Percentiles rank a stretch among this genome's conserved stretches.
These are phyloP conservation scores for Exsudoporus floridanus DNA, from an alignment of 1,284 basidiomycete genomes.

Conservation along the genomic window DNA sequence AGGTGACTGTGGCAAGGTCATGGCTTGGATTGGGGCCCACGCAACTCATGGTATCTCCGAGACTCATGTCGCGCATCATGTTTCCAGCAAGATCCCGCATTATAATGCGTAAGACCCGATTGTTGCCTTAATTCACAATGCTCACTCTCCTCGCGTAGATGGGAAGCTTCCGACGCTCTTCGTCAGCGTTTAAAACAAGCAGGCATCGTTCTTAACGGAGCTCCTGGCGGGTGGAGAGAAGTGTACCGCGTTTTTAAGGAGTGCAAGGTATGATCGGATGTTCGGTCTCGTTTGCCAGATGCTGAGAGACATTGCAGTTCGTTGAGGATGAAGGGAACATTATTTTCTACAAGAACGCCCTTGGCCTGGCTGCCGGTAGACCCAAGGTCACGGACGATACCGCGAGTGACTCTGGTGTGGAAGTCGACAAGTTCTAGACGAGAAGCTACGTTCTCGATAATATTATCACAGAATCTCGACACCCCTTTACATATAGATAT, in stretches of 20 bases:
- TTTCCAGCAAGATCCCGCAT: constrained; percentile 92
- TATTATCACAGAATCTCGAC: constrained; percentile 2
- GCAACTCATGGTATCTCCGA: constrained; percentile 88
- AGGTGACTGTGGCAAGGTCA: constrained; percentile 71
- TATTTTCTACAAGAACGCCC: constrained; percentile 88
- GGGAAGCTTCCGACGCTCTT: constrained; percentile 91
- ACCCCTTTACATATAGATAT: constrained; percentile 12
- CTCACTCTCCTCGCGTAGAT: constrained; percentile 41
- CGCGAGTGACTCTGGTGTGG: constrained; percentile 85
- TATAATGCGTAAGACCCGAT: constrained; percentile 63
- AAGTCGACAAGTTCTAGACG: constrained; percentile 51
- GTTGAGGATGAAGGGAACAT: constrained; percentile 92
- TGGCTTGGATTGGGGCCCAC: constrained; percentile 78
- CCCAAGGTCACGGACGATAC: constrained; percentile 61
- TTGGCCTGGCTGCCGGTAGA: constrained; percentile 72
- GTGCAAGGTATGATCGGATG: constrained; percentile 56
- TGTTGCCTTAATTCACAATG: neutral
- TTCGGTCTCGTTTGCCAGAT: constrained; percentile 1
- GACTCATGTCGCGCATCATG: constrained; percentile 91
- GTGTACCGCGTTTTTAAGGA: constrained; percentile 70
- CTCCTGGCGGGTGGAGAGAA: constrained; percentile 77
- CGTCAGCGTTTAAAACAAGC: constrained; percentile 72
- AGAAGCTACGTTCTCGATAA: constrained; percentile 3
- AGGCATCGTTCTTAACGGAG: constrained; percentile 61
- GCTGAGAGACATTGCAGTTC: constrained; percentile 50